phyloP scores from a whole-genome alignment of 2,329 filamentous ascomycete genomes.

The Lasiodiplodia theobromae region DNA sequence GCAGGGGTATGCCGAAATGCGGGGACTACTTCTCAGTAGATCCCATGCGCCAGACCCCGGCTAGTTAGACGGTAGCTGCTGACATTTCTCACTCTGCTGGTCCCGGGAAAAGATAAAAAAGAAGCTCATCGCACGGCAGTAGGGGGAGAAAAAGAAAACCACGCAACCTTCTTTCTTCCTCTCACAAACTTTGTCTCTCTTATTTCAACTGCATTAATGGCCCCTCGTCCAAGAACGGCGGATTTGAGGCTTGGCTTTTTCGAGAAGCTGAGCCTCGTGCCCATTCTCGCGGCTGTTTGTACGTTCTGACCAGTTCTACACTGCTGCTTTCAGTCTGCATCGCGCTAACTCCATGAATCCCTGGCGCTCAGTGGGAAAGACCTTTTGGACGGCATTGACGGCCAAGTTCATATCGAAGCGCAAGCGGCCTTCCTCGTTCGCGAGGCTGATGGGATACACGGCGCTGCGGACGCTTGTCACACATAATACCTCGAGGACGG shows the following conservation, averaged over 20 bases:
- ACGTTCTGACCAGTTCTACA: background rate
- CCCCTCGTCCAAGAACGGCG: slow-evolving; percentile 3
- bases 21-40: slow-evolving; percentile 1
- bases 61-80: background rate
- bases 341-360: background rate
- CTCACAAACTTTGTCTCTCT: background rate
- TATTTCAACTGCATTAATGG: background rate
- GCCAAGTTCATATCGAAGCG: slow-evolving; percentile 3
- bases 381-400: slow-evolving; percentile 6
- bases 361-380: background rate
- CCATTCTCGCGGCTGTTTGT: slow-evolving; percentile 16
- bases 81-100: background rate
- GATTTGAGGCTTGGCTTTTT: slow-evolving; percentile 25
- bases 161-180: background rate
- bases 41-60: background rate
- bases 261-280: slow-evolving; percentile 15
- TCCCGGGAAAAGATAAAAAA: background rate
- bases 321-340: too few species aligned
- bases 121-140: background rate
- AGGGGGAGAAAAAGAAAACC: background rate
- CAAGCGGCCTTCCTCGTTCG: slow-evolving; percentile 13
- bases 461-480: background rate
- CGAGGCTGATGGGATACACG: slow-evolving; percentile 3
- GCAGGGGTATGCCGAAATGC: slow-evolving; percentile 12
- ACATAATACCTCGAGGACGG: slow-evolving; percentile 6